Evolutionary conservation across 2,329 filamentous ascomycete species (phyloP).

Genomic region (Fusarium equiseti): DNA sequence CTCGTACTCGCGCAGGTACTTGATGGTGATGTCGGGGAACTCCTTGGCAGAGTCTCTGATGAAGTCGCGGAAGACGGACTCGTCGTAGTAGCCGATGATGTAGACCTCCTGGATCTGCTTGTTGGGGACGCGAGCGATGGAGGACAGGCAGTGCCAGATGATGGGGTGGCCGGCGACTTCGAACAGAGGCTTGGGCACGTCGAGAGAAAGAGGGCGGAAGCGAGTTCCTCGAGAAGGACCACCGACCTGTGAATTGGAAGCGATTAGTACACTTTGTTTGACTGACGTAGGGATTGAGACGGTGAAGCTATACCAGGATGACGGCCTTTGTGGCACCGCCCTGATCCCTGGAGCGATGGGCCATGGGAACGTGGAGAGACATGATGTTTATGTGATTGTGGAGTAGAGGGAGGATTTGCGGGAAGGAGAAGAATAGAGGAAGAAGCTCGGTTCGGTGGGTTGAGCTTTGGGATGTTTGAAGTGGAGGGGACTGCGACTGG

Average conservation of each 20-base stretch:
- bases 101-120: conserved; percentile 89
- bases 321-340: conserved; percentile 89
- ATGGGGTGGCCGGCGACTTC: conserved; percentile 98
- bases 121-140: conserved; percentile 88
- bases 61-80: conserved; percentile 96
- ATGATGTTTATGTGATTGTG: conserved; percentile 51
- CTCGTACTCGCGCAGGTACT: conserved; percentile 97
- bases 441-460: conserved; percentile 25
- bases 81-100: conserved; percentile 99
- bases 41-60: conserved; percentile 89
- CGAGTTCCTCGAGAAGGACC: conserved; percentile 95
- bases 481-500: conserved; percentile 21
- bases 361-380: conserved; percentile 69
- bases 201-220: conserved; percentile 93
- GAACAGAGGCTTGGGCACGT: conserved; percentile 98
- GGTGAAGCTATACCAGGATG: conserved; percentile 76
- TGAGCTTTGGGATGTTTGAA: conserved; percentile 30
- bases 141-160: conserved; percentile 96
- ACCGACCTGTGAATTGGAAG: conserved; percentile 74
- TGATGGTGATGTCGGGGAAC: conserved; percentile 86
- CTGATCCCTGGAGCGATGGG: conserved; percentile 61
- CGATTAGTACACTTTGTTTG: conserved; percentile 46
- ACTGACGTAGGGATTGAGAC: not conserved
- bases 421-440: not conserved
- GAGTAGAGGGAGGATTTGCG: not conserved